Evolutionary conservation across 441 rosid species (phyloP), one percentile per base, ranked within the genome.

Genomic region (Populus hybrid): DNA sequence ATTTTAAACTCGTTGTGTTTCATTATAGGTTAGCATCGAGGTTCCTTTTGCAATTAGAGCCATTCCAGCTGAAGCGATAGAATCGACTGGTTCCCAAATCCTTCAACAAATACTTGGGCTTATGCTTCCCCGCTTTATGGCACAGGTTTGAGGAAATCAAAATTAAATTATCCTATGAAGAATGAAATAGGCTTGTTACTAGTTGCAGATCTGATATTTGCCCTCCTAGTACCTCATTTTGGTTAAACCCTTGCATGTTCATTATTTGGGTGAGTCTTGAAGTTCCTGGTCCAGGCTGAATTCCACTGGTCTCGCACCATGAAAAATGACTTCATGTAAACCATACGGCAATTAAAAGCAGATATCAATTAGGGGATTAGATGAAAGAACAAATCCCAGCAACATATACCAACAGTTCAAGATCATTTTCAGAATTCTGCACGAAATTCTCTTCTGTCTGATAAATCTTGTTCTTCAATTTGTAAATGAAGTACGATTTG

Each of bases 101-200:
- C 97, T 95, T 67, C 90, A 89, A 35, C 99, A 95, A 79, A 89
- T 92, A 82, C 91, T 95, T 72, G 86, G 82, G 75, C 85, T 93
- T 59, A 93, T 92, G 97, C 92, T 95, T 80, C 98, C 99, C 0
- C 96, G 97, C 77, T 92, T 95, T 80, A 89, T 92, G 93, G 88
- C 92, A 38, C 95, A 95, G 97, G 99, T 95, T 84, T 74, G 89
- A 67, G 73, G 36, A 72, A 66, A 54, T 66, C 23, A 57, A 57
- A 73, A 10, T 74, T 28, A 59, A 70, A 63, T 72, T 76, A 75
- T 38, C 71, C 71, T 76, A 40, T 23, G 20, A 77, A 40, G 65
- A 46, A 70, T 61, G 70, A 73, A 24, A 38, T 42, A 61, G 10
- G 66, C 73, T 72, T 18, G 26, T 21, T 82, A 63, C 63, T 8